Base-by-base conservation (phyloP, 129 eudicot genomes). In the Dittrichia graveolens region DNA sequence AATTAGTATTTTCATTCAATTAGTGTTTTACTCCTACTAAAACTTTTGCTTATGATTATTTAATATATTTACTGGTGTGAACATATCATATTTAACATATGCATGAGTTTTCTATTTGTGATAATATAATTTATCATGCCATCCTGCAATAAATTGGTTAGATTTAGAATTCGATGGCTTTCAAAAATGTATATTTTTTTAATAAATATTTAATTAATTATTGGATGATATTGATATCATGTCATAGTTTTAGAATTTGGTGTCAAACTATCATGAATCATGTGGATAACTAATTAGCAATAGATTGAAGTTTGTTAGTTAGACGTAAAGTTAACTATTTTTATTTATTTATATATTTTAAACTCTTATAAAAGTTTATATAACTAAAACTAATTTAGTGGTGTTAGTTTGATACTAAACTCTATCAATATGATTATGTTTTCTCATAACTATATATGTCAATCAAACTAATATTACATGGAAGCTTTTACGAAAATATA, bases 261-360 rank as follows among this genome's bases (percentile, higher is more conserved):
- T 35, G 65, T 44, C 66, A 65, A 35, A 15, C 53, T 55, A 24
- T 14, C 79, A 75, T 44, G 73, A 65, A 54, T 65, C 59, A 41
- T 44, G 73, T 56, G 55, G 48, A 35, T 34, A 42, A 15, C 14
- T 43, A 14, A 58, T 58, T 42, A 57, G 45, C 31, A 40, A 24
- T 57, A 58, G 31, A 24, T 24, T 24, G 31, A 24, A 24, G 2
- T 24, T 24, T 24, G 31, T 24, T 24, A 24, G 31, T 24, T 24
- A 24, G 19, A 47, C n/a, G 53, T 11, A 47, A 47, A 13, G 13
- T 47, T 13, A 47, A 47, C 13, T 14, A 47, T 24, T 24, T 24
- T 24, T 24, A 24, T 0, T 9, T 14, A 47, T 24, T 24, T 24
- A 0, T 24, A 24, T 0, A 24, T 24, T 24, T 24, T 2, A 24